Base-by-base conservation (phyloP, 2,329 filamentous ascomycete genomes). In the Lecanicillium sp. region DNA sequence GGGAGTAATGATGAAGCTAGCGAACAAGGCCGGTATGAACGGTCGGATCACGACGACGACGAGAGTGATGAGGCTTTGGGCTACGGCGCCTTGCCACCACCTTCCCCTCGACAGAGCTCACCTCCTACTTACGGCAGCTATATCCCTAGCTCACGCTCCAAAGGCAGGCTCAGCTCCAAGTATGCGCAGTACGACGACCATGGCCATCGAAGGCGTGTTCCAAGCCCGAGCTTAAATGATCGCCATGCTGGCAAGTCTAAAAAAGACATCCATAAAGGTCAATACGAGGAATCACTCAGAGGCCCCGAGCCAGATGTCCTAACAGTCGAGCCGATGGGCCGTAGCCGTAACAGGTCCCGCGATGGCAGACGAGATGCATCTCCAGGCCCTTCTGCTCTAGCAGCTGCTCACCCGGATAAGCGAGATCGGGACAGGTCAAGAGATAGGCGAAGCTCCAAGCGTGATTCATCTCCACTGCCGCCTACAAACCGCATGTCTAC, bases 401-500 rank as follows among this genome's bases (percentile, higher is more conserved):
- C 41, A 4, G 52, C 50, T 7, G 51, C 49, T 15, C 22, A 48
- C 3, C 14, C 29, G 48, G 49, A 20, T 41, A 43, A 8, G 43
- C 48, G 9, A 49, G 47, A 4, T 45, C 42, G 46, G 27, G 49
- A 52, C 17, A 43, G 48, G 9, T 55, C 53, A 1, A 46, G 46
- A 45, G 56, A 57, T 40, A 55, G 57, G 35, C 61, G 61, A 9
- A 51, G 54, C 37, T 51, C 58, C 44, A 53, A 52, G 38, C 57
- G 65, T 28, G 65, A 65, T 37, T 56, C 52, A 33, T 74, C 71
- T 4, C 68, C 71, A 0, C 58, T 62, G 45, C 72, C 72, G 4
- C 69, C 70, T 2, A 60, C 60, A 13, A 54, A 55, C 17, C 68
- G 66, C 45, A 72, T 73, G 71, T 73, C 71, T 2, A 63, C 58